Conservation (phyloP, 495 filamentous ascomycete species). For the Xylaria palmicola region DNA sequence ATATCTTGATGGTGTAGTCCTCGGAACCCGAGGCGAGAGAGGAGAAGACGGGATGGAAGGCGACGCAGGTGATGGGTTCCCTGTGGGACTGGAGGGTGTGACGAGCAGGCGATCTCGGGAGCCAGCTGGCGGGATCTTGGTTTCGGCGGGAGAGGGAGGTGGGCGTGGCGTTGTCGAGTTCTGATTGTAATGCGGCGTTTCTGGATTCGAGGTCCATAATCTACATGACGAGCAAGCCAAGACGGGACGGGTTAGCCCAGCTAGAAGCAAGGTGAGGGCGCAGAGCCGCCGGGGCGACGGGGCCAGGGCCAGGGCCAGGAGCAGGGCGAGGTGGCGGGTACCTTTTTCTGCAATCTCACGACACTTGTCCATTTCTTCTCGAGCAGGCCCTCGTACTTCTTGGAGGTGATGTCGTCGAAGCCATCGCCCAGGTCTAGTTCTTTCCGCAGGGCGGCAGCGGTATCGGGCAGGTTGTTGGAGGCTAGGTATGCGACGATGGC, state of each 20-base stretch:
- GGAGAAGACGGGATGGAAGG: slow-evolving; percentile 93
- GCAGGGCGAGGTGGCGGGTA: slow-evolving; percentile 26
- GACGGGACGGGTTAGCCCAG: slow-evolving; percentile 2
- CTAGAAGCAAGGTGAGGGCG: neutral
- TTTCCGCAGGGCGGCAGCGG: slow-evolving; percentile 63
- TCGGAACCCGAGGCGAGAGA: slow-evolving; percentile 91
- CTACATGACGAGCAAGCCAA: slow-evolving; percentile 45
- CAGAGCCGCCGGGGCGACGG: neutral
- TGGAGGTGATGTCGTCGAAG: slow-evolving; percentile 73
- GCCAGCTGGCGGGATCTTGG: slow-evolving; percentile 83
- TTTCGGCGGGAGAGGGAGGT: slow-evolving; percentile 75
- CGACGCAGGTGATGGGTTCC: slow-evolving; percentile 77
- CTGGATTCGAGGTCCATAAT: slow-evolving; percentile 91
- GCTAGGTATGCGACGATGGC: slow-evolving; percentile 84
- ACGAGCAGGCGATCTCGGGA: slow-evolving; percentile 75
- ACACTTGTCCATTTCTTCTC: slow-evolving; percentile 98
- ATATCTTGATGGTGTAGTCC: slow-evolving; percentile 86
- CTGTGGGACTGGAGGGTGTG: slow-evolving; percentile 87
- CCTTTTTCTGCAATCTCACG: slow-evolving; percentile 89
- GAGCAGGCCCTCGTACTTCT: slow-evolving; percentile 86
- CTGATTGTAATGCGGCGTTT: slow-evolving; percentile 67
- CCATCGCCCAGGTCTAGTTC: slow-evolving; percentile 64
- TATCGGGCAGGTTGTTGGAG: slow-evolving; percentile 65
- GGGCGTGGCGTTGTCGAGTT: slow-evolving; percentile 83
- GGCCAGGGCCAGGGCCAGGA: neutral